phyloP scores from a whole-genome alignment of 495 filamentous ascomycete genomes.

The Neurospora discreta region DNA sequence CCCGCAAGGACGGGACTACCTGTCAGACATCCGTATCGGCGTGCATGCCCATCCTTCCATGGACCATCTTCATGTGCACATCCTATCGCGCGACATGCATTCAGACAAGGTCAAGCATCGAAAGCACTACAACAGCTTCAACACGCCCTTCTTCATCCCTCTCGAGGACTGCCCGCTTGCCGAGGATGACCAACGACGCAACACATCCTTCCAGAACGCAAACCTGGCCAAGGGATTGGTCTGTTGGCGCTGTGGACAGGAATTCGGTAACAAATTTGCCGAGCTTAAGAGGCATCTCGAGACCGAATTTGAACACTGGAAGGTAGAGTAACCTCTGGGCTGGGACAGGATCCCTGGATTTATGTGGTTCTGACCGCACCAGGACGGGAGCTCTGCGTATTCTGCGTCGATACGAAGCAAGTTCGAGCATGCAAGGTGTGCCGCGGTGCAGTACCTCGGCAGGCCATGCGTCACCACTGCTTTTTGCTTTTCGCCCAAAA shows the following conservation, averaged over 20 bases:
- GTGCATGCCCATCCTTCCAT: slow-evolving; percentile 84
- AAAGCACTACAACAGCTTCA: slow-evolving; percentile 90
- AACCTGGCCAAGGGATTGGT: slow-evolving; percentile 47
- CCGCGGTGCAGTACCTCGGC: neutral
- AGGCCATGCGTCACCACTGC: neutral
- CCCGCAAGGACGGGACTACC: slow-evolving; percentile 69
- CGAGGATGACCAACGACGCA: slow-evolving; percentile 45
- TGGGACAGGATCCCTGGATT: neutral
- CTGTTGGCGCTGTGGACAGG: slow-evolving; percentile 78
- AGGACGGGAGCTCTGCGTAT: neutral
- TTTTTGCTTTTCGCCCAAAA: neutral
- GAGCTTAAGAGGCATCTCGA: slow-evolving; percentile 70
- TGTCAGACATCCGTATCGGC: slow-evolving; percentile 61
- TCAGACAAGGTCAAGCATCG: slow-evolving; percentile 61
- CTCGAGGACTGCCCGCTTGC: slow-evolving; percentile 74
- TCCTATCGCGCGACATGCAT: slow-evolving; percentile 63
- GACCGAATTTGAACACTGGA: slow-evolving; percentile 76
- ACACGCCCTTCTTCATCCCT: slow-evolving; percentile 73
- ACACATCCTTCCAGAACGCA: slow-evolving; percentile 41
- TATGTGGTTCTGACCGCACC: neutral
- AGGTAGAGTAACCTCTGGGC: slow-evolving; percentile 37
- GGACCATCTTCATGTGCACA: slow-evolving; percentile 86
- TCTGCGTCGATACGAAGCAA: neutral
- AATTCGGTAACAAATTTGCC: slow-evolving; percentile 61
- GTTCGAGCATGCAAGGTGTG: neutral